Conservation (phyloP, 192 early-diverging fungal species). For the Chytriomyces sp. region DNA sequence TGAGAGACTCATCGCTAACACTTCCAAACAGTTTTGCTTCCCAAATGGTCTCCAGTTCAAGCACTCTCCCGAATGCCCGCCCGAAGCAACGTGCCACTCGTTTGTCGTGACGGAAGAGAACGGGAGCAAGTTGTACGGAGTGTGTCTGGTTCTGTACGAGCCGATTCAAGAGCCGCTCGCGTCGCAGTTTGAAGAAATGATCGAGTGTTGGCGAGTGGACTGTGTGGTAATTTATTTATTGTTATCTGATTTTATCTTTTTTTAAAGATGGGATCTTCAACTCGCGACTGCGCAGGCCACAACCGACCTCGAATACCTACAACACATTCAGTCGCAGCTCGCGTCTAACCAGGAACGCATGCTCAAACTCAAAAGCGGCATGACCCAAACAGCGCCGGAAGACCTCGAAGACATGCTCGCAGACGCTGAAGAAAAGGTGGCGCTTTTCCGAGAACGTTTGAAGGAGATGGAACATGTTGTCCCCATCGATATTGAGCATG, state of each 20-base stretch:
- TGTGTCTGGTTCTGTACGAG: slow-evolving; percentile 53
- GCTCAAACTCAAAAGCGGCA: slow-evolving; percentile 39
- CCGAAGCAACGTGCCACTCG: slow-evolving; percentile 54
- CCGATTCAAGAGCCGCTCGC: slow-evolving; percentile 36
- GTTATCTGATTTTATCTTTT: background rate
- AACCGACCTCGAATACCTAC: slow-evolving; percentile 53
- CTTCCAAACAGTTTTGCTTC: slow-evolving; percentile 55
- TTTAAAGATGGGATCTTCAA: slow-evolving; percentile 1
- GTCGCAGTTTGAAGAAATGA: slow-evolving; percentile 44
- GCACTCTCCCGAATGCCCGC: slow-evolving; percentile 39
- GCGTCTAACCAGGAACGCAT: slow-evolving; percentile 51
- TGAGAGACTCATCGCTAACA: background rate
- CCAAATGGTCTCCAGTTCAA: slow-evolving; percentile 53
- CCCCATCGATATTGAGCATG: slow-evolving; percentile 59
- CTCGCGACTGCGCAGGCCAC: slow-evolving; percentile 7
- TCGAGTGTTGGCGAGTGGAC: slow-evolving; percentile 40
- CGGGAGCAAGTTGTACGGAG: slow-evolving; percentile 52
- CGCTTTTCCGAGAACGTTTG: slow-evolving; percentile 67
- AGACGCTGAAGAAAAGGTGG: slow-evolving; percentile 73
- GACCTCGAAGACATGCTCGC: slow-evolving; percentile 34
- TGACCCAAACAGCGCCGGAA: background rate
- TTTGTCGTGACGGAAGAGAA: slow-evolving; percentile 58
- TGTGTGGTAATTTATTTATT: slow-evolving; percentile 34
- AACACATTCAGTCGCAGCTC: slow-evolving; percentile 54
- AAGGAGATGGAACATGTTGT: slow-evolving; percentile 61